Conservation (phyloP, 495 filamentous ascomycete species). For the Venustampulla echinocandica region DNA sequence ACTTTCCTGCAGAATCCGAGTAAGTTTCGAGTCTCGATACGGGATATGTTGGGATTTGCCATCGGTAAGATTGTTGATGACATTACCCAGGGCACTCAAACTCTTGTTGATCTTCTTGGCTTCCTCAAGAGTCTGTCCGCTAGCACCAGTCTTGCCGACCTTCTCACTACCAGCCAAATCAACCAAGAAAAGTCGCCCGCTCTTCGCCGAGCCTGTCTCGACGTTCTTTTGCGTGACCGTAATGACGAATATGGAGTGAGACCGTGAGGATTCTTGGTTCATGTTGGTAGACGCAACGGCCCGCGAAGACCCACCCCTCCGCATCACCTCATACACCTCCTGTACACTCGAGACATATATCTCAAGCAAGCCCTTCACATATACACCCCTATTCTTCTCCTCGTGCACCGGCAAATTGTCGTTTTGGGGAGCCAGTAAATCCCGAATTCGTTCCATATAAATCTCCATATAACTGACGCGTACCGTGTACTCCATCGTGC, state of each 20-base stretch:
- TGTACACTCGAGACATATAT: slow-evolving; percentile 93
- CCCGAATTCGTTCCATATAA: slow-evolving; percentile 97
- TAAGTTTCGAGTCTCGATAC: slow-evolving; percentile 97
- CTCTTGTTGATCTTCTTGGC: slow-evolving; percentile 99
- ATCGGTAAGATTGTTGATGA: slow-evolving; percentile 95
- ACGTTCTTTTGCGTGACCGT: slow-evolving; percentile 97
- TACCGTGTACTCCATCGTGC: slow-evolving; percentile 95
- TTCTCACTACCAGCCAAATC: slow-evolving; percentile 98
- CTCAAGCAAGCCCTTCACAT: slow-evolving; percentile 91
- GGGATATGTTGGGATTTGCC: slow-evolving; percentile 97
- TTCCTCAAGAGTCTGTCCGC: slow-evolving; percentile 94
- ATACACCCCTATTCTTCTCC: slow-evolving; percentile 91
- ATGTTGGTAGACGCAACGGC: slow-evolving; percentile 99
- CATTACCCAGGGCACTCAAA: slow-evolving; percentile 94
- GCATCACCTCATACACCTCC: slow-evolving; percentile 96
- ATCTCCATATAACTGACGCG: slow-evolving; percentile 99
- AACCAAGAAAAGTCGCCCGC: slow-evolving; percentile 91
- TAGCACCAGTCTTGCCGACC: slow-evolving; percentile 96
- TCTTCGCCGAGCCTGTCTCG: slow-evolving; percentile 93
- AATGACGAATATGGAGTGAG: slow-evolving; percentile 97
- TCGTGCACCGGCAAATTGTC: slow-evolving; percentile 96
- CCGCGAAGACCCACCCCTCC: slow-evolving; percentile 77
- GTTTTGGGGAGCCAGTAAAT: slow-evolving; percentile 83
- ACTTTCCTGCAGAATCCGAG: slow-evolving; percentile 91
- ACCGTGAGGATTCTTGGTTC: slow-evolving; percentile 98